Evolutionary conservation across 1,284 basidiomycete genomes (phyloP).

Genomic region (Wallemia hederae): DNA sequence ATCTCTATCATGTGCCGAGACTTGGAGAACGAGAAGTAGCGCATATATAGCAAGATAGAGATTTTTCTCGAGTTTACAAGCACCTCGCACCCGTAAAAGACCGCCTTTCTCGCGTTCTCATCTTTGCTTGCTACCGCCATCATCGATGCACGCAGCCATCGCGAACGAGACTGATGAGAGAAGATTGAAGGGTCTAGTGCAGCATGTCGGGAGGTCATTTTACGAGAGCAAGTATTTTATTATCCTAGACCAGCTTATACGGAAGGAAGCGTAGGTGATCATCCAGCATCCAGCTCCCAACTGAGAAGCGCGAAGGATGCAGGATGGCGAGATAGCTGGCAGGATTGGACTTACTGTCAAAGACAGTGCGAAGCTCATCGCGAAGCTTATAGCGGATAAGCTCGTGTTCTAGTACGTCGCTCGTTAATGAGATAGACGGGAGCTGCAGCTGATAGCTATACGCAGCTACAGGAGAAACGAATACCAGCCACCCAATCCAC

Average conservation of each 20-base stretch:
- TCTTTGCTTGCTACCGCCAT: neutral
- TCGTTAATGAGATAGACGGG: neutral
- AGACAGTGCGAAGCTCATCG: neutral
- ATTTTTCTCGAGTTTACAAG: too few relatives aligned
- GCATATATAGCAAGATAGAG: neutral
- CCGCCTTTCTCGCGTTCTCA: neutral
- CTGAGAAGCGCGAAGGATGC: neutral
- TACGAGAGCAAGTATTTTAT: conserved; percentile 79
- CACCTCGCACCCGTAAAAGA: neutral
- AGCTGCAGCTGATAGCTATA: neutral
- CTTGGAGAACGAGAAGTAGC: neutral
- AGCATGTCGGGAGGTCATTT: conserved; percentile 73
- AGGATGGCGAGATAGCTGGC: neutral
- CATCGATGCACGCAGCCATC: neutral
- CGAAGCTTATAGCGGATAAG: neutral
- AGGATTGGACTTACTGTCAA: neutral
- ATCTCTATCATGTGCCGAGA: neutral
- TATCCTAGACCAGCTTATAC: conserved; percentile 70
- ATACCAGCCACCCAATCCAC: conserved; percentile 23
- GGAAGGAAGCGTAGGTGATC: conserved; percentile 67
- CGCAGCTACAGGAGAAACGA: neutral
- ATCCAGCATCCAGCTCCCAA: too few relatives aligned
- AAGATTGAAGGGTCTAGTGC: conserved; percentile 30
- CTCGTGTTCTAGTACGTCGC: neutral
- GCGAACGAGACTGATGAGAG: neutral